Evolutionary conservation across 805 yeast species (phyloP).

Genomic region (Candida endomychidarum): DNA sequence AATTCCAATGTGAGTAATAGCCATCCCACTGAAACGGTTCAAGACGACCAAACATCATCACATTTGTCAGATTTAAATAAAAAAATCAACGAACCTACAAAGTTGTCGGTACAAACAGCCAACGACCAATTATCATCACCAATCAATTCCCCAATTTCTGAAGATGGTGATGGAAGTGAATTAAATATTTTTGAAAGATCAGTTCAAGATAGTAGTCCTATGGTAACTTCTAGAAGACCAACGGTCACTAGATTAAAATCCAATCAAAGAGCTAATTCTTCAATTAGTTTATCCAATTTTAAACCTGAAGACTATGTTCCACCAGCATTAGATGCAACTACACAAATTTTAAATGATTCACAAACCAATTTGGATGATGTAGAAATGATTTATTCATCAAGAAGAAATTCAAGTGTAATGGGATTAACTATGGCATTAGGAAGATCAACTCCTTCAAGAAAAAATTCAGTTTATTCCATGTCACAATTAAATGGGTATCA

Average conservation of each 20-base stretch:
- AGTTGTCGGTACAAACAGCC: conserved; percentile 4
- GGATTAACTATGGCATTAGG: conserved; percentile 51
- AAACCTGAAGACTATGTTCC: conserved; percentile 68
- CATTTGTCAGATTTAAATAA: too few species aligned
- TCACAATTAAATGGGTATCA: conserved; percentile 15
- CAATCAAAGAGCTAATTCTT: conserved; percentile 11
- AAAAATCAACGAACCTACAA: too few species aligned
- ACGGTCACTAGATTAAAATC: conserved; percentile 14
- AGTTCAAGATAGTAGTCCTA: conserved; percentile 33
- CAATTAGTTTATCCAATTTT: conserved; percentile 22
- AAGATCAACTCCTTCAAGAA: conserved; percentile 37
- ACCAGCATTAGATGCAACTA: conserved; percentile 76
- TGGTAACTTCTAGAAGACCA: conserved; percentile 15
- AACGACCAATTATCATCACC: conserved; percentile 18
- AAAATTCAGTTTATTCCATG: conserved; percentile 34
- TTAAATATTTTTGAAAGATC: conserved; percentile 40
- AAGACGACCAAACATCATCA: background rate
- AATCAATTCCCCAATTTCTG: conserved; percentile 15
- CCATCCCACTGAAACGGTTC: too few species aligned
- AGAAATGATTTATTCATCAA: conserved; percentile 61
- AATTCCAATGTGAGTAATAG: conserved; percentile 1
- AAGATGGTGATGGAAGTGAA: conserved; percentile 10
- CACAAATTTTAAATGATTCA: conserved; percentile 62
- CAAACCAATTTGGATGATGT: conserved; percentile 63
- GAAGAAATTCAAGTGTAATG: conserved; percentile 56